Percentiles rank a stretch among this genome's conserved stretches.
These are phyloP conservation scores for Pseudopithomyces chartarum DNA, from an alignment of 2,329 filamentous ascomycete species.

Conservation along the genomic window DNA sequence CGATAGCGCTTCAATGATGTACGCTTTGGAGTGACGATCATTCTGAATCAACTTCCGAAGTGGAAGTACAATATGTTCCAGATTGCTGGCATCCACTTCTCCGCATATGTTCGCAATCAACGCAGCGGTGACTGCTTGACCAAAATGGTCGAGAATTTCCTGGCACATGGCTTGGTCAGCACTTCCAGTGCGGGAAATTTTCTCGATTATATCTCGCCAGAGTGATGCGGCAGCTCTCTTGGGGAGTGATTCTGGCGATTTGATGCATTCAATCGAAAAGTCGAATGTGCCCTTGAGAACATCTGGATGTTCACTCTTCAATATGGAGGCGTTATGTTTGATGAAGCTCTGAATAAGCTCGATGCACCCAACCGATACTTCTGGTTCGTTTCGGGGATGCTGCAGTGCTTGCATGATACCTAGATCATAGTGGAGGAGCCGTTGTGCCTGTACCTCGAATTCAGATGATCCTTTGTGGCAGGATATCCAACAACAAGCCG, in stretches of 20 bases:
- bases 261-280: constrained; percentile 72
- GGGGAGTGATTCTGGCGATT: constrained; percentile 73
- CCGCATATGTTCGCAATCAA: constrained; percentile 42
- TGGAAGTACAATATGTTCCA: constrained; percentile 39
- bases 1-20: constrained; percentile 36
- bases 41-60: constrained; percentile 38
- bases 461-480: constrained; percentile 53
- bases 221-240: constrained; percentile 76
- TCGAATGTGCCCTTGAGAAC: constrained; percentile 70
- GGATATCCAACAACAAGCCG: constrained; percentile 67
- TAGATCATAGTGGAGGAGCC: constrained; percentile 64
- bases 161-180: constrained; percentile 36
- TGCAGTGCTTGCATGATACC: constrained; percentile 66
- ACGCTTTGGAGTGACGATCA: constrained; percentile 37
- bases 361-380: constrained; percentile 74
- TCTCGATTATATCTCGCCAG: constrained; percentile 59
- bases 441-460: constrained; percentile 33
- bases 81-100: constrained; percentile 40
- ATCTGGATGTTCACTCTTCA: constrained; percentile 64
- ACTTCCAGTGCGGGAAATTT: constrained; percentile 32
- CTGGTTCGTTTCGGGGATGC: constrained; percentile 68
- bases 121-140: constrained; percentile 33
- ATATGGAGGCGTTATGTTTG: constrained; percentile 62
- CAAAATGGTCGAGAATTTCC: constrained; percentile 43
- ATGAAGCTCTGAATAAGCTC: constrained; percentile 72